Conservation (phyloP, 2,329 filamentous ascomycete genomes). For the Colletotrichum tanaceti region DNA sequence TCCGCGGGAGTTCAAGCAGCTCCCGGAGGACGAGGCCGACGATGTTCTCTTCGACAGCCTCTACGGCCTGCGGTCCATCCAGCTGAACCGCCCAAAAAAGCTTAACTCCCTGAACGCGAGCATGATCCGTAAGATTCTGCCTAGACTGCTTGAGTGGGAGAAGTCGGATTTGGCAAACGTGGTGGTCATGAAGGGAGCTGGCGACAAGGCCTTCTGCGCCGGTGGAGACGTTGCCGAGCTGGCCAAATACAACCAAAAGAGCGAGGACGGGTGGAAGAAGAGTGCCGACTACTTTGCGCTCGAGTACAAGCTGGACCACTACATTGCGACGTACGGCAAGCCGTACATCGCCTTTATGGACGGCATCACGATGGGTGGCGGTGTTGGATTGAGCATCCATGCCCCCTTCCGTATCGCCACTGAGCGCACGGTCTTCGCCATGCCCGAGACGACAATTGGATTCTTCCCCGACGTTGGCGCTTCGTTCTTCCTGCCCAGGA, state of each 20-base stretch:
- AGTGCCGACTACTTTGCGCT: constrained; percentile 90
- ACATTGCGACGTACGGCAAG: constrained; percentile 93
- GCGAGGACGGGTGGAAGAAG: constrained; percentile 75
- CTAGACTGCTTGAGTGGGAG: constrained; percentile 90
- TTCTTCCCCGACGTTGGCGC: constrained; percentile 99
- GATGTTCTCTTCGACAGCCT: constrained; percentile 93
- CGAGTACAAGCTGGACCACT: constrained; percentile 96
- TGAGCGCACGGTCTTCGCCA: constrained; percentile 94
- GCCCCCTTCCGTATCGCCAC: constrained; percentile 97
- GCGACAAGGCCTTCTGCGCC: constrained; percentile 87
- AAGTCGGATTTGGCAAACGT: constrained; percentile 96
- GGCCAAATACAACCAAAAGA: constrained; percentile 76
- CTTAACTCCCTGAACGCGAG: constrained; percentile 92
- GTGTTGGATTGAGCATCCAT: constrained; percentile 93
- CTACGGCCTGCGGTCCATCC: constrained; percentile 90
- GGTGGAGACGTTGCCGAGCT: constrained; percentile 90
- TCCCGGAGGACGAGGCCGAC: constrained; percentile 78
- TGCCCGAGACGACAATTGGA: constrained; percentile 98
- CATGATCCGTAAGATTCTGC: constrained; percentile 95
- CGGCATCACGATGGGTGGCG: constrained; percentile 97
- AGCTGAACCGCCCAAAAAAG: constrained; percentile 93
- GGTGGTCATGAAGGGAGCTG: constrained; percentile 90
- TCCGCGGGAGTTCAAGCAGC: constrained; percentile 60
- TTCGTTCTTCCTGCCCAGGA: constrained; percentile 92
- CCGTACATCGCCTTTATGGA: constrained; percentile 97